A percentile compares a stretch with the other conserved stretches of the same genome.
phyloP scores from a whole-genome alignment of 768 basidiomycete species.

The Boletus tomentosulus region DNA sequence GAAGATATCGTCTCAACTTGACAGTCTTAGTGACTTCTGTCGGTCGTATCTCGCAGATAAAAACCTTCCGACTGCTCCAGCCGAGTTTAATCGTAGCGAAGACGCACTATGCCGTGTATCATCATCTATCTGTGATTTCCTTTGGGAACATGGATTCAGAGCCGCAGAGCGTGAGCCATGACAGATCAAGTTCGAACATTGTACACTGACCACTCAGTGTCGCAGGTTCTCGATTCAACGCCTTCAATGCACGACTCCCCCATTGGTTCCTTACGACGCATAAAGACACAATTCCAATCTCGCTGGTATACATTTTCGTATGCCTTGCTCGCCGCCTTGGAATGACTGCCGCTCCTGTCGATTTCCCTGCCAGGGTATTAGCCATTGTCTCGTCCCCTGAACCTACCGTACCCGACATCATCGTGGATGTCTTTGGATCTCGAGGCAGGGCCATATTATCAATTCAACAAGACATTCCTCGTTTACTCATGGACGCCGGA shows the following conservation, averaged over 20 bases:
- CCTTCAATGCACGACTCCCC: conserved; percentile 54
- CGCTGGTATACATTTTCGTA: conserved; percentile 55
- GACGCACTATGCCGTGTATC: conserved; percentile 29
- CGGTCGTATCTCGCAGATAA: conserved; percentile 32
- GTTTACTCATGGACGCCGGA: conserved; percentile 25
- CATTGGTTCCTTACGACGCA: conserved; percentile 50
- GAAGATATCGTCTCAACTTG: conserved; percentile 41
- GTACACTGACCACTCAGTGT: neutral
- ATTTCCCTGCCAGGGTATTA: conserved; percentile 54
- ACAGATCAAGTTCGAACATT: neutral
- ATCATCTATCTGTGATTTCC: conserved; percentile 45
- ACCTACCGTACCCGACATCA: conserved; percentile 33
- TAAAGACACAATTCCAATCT: conserved; percentile 54
- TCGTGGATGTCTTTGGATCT: conserved; percentile 48
- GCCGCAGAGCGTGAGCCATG: conserved; percentile 38
- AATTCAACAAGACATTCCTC: conserved; percentile 34
- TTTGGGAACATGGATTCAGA: conserved; percentile 46
- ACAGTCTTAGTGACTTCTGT: conserved; percentile 39
- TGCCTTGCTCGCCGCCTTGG: conserved; percentile 49
- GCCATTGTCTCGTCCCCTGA: conserved; percentile 43
- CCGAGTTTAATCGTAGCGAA: conserved; percentile 32
- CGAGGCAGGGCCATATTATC: conserved; percentile 32
- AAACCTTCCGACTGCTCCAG: conserved; percentile 27
- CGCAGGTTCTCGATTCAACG: conserved; percentile 37
- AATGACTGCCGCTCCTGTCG: conserved; percentile 48